phyloP scores from a whole-genome alignment of 257 asterid genomes.

The Catharanthus roseus region DNA sequence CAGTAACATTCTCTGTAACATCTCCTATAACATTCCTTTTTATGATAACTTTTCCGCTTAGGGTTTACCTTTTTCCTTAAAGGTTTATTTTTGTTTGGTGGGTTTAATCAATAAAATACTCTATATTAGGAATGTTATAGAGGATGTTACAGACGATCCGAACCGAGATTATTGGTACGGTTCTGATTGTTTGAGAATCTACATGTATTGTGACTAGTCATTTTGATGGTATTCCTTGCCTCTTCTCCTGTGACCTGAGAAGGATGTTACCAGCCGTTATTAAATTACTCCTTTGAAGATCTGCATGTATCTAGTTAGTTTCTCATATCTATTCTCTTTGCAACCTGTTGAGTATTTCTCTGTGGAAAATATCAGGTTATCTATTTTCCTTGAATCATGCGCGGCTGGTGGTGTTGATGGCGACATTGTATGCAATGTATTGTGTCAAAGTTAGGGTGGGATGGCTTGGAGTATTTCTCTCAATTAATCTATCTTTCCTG shows the following conservation, averaged over 20 bases:
- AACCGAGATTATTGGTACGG: not conserved
- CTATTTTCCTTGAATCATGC: slow-evolving; percentile 92
- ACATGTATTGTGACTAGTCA: not conserved
- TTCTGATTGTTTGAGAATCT: not conserved
- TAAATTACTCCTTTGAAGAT: not conserved
- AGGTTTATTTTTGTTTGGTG: no score
- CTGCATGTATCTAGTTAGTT: not conserved
- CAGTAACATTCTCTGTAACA: no score
- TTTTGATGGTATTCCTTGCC: not conserved
- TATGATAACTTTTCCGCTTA: no score
- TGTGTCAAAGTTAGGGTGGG: slow-evolving; percentile 80
- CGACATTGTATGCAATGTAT: slow-evolving; percentile 74
- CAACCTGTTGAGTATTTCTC: slow-evolving; percentile 27
- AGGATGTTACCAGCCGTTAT: not conserved
- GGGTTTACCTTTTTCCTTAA: no score
- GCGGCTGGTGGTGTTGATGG: slow-evolving; percentile 82
- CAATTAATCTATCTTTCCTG: slow-evolving; percentile 83
- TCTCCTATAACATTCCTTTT: no score
- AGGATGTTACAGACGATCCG: no score
- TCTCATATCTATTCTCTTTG: slow-evolving; percentile 13
- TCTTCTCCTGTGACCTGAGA: not conserved
- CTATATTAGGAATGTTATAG: no score
- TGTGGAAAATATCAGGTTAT: slow-evolving; percentile 61
- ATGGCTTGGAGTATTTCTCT: slow-evolving; percentile 79
- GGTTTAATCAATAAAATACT: no score